A percentile compares a stretch with the other conserved stretches of the same genome.
Evolutionary conservation across 2,329 filamentous ascomycete species (phyloP).

Genomic region (Mycosphaerelloides madeirae): DNA sequence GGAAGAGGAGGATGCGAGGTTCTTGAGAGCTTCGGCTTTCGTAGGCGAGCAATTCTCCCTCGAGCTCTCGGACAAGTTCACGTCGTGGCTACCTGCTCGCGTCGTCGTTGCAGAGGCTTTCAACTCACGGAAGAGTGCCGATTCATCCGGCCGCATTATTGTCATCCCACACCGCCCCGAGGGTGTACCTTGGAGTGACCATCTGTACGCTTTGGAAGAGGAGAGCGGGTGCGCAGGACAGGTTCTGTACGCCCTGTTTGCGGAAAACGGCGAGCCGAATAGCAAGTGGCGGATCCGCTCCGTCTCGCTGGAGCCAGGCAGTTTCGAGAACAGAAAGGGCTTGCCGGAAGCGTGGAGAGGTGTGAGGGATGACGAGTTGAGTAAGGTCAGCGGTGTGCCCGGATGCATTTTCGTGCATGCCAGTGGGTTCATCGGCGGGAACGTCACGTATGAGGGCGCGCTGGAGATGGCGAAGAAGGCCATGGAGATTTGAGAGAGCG

Average conservation of each 20-base stretch:
- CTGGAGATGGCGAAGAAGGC: constrained; percentile 80
- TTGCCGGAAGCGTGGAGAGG: constrained; percentile 90
- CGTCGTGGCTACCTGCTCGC: constrained; percentile 82
- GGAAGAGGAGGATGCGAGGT: constrained; percentile 73
- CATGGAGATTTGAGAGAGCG: constrained; percentile 41
- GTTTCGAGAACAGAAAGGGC: constrained; percentile 87
- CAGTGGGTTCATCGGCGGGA: constrained; percentile 91
- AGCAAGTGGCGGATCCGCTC: constrained; percentile 92
- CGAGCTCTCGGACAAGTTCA: constrained; percentile 70
- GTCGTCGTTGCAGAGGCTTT: constrained; percentile 74
- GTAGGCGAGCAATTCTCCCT: constrained; percentile 86
- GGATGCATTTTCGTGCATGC: constrained; percentile 92
- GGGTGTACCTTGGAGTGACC: constrained; percentile 91
- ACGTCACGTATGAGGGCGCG: constrained; percentile 84
- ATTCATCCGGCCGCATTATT: constrained; percentile 72
- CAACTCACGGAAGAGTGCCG: constrained; percentile 59
- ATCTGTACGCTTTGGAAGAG: constrained; percentile 81
- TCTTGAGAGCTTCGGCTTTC: constrained; percentile 69
- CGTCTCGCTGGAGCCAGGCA: constrained; percentile 78
- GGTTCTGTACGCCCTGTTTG: constrained; percentile 85
- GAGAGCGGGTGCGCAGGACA: constrained; percentile 46
- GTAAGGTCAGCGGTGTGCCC: constrained; percentile 61
- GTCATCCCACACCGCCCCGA: constrained; percentile 61
- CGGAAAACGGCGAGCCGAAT: constrained; percentile 68
- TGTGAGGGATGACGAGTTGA: constrained; percentile 78